phyloP scores from a whole-genome alignment of 2,329 filamentous ascomycete species.

The Clonostachys rosea region DNA sequence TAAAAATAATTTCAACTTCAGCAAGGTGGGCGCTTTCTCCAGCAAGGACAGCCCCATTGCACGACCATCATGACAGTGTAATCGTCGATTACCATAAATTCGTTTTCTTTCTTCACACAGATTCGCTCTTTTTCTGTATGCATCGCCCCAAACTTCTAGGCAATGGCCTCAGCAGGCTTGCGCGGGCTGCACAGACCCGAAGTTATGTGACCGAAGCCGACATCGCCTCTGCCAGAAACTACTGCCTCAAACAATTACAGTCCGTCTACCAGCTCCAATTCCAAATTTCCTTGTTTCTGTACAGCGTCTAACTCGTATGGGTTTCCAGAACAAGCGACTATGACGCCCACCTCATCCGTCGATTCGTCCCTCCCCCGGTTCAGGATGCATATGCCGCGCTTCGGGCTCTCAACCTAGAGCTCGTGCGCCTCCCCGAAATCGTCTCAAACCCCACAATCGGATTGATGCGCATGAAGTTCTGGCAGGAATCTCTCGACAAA shows the following conservation, averaged over 20 bases:
- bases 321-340: constrained; percentile 73
- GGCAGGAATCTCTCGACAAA: constrained; percentile 78
- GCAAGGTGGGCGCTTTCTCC: too few relatives aligned
- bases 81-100: too few relatives aligned
- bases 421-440: constrained; percentile 83
- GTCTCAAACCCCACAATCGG: constrained; percentile 86
- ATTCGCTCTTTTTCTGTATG: constrained; percentile 21
- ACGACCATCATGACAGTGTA: too few relatives aligned
- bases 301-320: neutral
- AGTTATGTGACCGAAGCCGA: constrained; percentile 45
- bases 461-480: constrained; percentile 89
- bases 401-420: constrained; percentile 87
- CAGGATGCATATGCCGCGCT: constrained; percentile 86
- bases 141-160: constrained; percentile 25
- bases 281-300: neutral
- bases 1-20: too few relatives aligned
- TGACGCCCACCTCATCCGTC: constrained; percentile 79
- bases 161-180: constrained; percentile 31
- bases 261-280: constrained; percentile 15
- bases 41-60: too few relatives aligned
- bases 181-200: constrained; percentile 20
- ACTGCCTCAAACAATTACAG: constrained; percentile 50
- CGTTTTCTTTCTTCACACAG: too few relatives aligned
- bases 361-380: constrained; percentile 72
- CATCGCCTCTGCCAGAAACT: constrained; percentile 45